These are phyloP conservation scores for Colletotrichum tanaceti DNA, from an alignment of 2,329 filamentous ascomycete genomes.

Conservation along the genomic window DNA sequence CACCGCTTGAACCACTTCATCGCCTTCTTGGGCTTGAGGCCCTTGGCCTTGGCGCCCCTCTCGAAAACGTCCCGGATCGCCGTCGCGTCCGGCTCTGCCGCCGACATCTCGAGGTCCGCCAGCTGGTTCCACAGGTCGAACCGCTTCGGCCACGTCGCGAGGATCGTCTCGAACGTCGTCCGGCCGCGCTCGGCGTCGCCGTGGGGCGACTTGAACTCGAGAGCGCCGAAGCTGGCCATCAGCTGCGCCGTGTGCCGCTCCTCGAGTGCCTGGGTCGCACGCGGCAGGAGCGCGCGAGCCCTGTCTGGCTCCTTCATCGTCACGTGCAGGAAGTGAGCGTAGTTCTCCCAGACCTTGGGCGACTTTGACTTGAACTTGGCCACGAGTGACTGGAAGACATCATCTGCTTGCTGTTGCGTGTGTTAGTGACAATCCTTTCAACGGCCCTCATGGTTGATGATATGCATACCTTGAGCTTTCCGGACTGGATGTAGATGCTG, in stretches of 20 bases:
- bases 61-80: constrained; percentile 84
- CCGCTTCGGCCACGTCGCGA: constrained; percentile 87
- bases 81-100: constrained; percentile 65
- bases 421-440: constrained; percentile 17
- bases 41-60: constrained; percentile 75
- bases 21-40: constrained; percentile 83
- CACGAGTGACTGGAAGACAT: constrained; percentile 84
- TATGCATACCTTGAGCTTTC: constrained; percentile 79
- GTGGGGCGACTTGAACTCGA: constrained; percentile 87
- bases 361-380: constrained; percentile 89
- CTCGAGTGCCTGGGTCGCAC: constrained; percentile 86
- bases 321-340: constrained; percentile 90
- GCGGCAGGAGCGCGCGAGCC: constrained; percentile 80
- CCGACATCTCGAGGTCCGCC: constrained; percentile 82
- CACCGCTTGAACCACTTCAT: constrained; percentile 92
- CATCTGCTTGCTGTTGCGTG: constrained; percentile 79
- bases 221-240: constrained; percentile 87
- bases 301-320: constrained; percentile 76
- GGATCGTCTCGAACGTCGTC: constrained; percentile 91
- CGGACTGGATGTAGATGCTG: constrained; percentile 94
- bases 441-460: too few relatives aligned
- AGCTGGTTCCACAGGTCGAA: constrained; percentile 94
- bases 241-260: constrained; percentile 72
- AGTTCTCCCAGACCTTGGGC: constrained; percentile 90
- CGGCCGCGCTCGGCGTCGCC: constrained; percentile 91